These are phyloP conservation scores for Suillus variegatus DNA, from an alignment of 768 basidiomycete genomes.

Conservation along the genomic window DNA sequence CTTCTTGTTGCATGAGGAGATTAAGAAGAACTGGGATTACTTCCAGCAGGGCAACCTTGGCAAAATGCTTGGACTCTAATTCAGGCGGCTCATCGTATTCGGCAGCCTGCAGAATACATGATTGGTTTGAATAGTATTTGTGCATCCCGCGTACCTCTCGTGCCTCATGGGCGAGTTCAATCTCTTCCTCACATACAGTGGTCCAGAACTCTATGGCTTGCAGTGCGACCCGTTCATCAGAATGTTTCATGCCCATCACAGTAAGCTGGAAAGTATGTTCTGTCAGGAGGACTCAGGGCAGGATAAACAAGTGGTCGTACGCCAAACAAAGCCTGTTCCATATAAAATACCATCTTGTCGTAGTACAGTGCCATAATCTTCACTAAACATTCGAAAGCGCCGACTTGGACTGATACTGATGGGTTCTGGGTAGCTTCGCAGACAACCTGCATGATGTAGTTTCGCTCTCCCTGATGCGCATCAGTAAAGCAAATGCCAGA, in stretches of 20 bases:
- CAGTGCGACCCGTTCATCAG: constrained; percentile 86
- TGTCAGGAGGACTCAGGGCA: constrained; percentile 17
- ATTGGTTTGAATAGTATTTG: constrained; percentile 12
- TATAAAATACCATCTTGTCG: constrained; percentile 98
- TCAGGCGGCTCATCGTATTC: constrained; percentile 89
- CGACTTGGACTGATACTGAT: constrained; percentile 82
- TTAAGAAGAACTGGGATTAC: constrained; percentile 90
- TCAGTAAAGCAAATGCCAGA: not conserved
- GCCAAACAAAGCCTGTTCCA: constrained; percentile 98
- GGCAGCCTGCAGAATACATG: constrained; percentile 56
- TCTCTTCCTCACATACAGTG: constrained; percentile 97
- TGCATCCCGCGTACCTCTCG: constrained; percentile 64
- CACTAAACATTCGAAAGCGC: constrained; percentile 93
- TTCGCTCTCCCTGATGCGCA: constrained; percentile 82
- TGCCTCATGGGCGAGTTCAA: constrained; percentile 87
- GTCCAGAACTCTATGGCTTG: constrained; percentile 99
- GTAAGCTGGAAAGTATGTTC: constrained; percentile 62
- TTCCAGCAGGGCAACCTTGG: constrained; percentile 92
- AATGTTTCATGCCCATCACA: constrained; percentile 95
- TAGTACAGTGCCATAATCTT: constrained; percentile 98
- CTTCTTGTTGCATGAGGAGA: constrained; percentile 90
- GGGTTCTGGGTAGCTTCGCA: constrained; percentile 95
- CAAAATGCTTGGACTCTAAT: constrained; percentile 86
- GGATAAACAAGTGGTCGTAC: constrained; percentile 45
- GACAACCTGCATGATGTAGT: constrained; percentile 99